Conservation (phyloP, 345 rosid genomes). For the Lagerstroemia speciosa region DNA sequence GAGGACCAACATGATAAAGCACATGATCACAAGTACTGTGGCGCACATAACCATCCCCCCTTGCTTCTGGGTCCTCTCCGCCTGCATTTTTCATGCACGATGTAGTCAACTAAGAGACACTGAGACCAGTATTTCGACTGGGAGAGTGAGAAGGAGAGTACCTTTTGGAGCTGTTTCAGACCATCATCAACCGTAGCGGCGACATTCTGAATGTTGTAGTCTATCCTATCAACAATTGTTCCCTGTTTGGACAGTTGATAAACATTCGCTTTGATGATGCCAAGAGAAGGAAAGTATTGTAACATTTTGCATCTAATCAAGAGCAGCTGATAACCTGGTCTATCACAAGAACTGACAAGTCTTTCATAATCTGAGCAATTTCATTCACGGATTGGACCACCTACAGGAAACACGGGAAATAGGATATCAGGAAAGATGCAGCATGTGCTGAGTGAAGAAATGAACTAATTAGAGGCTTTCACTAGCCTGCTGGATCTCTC, state of each 20-base stretch:
- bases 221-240: constrained; percentile 92
- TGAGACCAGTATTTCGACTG: neutral
- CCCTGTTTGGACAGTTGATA: constrained; percentile 42
- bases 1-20: constrained; percentile 83
- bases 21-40: constrained; percentile 75
- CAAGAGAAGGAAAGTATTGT: neutral
- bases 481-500: constrained; percentile 88
- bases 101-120: neutral
- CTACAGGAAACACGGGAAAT: constrained; percentile 20
- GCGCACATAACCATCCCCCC: constrained; percentile 99
- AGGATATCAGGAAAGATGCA: neutral
- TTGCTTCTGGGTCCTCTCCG: constrained; percentile 83
- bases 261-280: neutral
- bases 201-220: constrained; percentile 84
- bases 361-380: constrained; percentile 98
- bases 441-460: neutral
- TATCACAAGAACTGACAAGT: constrained; percentile 87
- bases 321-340: constrained; percentile 58
- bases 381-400: constrained; percentile 94
- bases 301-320: neutral
- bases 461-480: neutral
- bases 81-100: constrained; percentile 33
- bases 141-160: constrained; percentile 13
- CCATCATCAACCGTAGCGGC: constrained; percentile 87
- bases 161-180: constrained; percentile 90